A percentile compares a stretch with the other conserved stretches of the same genome.
phyloP scores from a whole-genome alignment of 495 filamentous ascomycete genomes.

The Penicillium turbatum region DNA sequence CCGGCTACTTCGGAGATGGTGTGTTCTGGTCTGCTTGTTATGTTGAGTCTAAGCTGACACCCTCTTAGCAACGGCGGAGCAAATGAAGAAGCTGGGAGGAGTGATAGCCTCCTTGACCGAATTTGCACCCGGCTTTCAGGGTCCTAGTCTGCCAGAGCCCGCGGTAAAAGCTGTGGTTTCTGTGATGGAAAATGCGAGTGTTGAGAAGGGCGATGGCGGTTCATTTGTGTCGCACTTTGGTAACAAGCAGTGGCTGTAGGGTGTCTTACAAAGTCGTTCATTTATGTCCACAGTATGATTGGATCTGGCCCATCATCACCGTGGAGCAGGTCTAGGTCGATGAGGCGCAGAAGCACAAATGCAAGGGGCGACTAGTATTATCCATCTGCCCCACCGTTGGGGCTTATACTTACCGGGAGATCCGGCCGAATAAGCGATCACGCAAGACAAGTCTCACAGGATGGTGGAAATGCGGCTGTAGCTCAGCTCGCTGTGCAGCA shows the following conservation, averaged over 20 bases:
- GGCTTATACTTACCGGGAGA: too few species aligned
- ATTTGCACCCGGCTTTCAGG: conserved; percentile 49
- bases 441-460: too few species aligned
- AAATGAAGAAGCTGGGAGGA: conserved; percentile 23
- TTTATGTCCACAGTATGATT: too few species aligned
- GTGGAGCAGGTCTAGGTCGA: too few species aligned
- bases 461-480: too few species aligned
- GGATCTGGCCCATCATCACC: too few species aligned
- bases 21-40: conserved; percentile 1
- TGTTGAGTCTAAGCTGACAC: conserved; percentile 12
- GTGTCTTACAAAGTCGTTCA: too few species aligned
- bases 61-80: conserved; percentile 29
- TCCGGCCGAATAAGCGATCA: too few species aligned
- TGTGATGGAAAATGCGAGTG: conserved; percentile 41
- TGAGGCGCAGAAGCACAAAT: too few species aligned
- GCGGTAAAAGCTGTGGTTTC: conserved; percentile 35
- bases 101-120: conserved; percentile 33
- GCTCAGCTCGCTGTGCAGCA: too few species aligned
- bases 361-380: too few species aligned
- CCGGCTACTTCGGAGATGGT: conserved; percentile 22
- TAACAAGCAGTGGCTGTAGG: not conserved
- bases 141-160: conserved; percentile 39
- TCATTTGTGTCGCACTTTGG: conserved; percentile 48
- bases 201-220: conserved; percentile 48
- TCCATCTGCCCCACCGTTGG: too few species aligned